These are phyloP conservation scores for Curvularia spicifera DNA, from an alignment of 2,329 filamentous ascomycete species.

Conservation along the genomic window DNA sequence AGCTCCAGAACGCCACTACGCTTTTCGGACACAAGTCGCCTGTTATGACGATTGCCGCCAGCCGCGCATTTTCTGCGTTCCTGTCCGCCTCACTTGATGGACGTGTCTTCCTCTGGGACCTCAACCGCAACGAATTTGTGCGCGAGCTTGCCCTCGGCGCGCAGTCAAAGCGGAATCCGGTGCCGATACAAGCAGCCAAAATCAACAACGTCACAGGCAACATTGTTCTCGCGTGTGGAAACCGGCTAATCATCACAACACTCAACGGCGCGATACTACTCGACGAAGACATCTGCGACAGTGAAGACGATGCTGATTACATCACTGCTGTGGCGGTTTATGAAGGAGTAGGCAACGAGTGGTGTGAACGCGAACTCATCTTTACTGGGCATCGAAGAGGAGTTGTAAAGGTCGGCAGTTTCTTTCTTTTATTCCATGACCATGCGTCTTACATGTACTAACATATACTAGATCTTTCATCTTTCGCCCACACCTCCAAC, in stretches of 20 bases:
- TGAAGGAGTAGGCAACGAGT: slow-evolving; percentile 88
- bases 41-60: slow-evolving; percentile 81
- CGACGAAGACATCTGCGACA: slow-evolving; percentile 78
- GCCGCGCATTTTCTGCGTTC: slow-evolving; percentile 85
- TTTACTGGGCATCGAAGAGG: slow-evolving; percentile 89
- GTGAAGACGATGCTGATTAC: slow-evolving; percentile 67
- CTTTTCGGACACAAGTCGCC: slow-evolving; percentile 90
- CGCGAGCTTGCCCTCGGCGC: slow-evolving; percentile 66
- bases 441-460: background rate
- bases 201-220: slow-evolving; percentile 93
- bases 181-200: slow-evolving; percentile 69
- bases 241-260: slow-evolving; percentile 78
- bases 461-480: slow-evolving; percentile 59
- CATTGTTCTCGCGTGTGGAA: slow-evolving; percentile 81
- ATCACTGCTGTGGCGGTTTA: slow-evolving; percentile 89
- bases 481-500: slow-evolving; percentile 60
- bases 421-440: background rate
- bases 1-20: slow-evolving; percentile 77
- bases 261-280: slow-evolving; percentile 86
- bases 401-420: slow-evolving; percentile 69
- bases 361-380: slow-evolving; percentile 83
- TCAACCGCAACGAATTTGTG: slow-evolving; percentile 88
- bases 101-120: slow-evolving; percentile 87
- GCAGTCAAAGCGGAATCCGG: slow-evolving; percentile 29
- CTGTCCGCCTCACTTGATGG: slow-evolving; percentile 84